phyloP scores from a whole-genome alignment of 371 early-diverging fungal genomes.

The Syncephalis fuscata region DNA sequence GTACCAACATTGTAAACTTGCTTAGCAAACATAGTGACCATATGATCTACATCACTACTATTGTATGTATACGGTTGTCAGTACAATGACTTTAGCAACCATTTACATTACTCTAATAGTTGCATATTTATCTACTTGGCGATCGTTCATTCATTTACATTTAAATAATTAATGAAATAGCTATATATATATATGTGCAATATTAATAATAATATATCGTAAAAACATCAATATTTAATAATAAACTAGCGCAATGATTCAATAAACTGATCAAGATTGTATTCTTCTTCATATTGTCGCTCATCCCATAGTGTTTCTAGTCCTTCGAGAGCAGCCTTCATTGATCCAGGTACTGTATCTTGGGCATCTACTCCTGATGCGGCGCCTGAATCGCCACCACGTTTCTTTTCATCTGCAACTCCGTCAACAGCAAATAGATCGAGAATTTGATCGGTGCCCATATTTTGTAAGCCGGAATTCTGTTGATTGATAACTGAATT shows the following conservation, averaged over 20 bases:
- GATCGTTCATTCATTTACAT: no score
- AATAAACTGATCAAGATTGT: conserved; percentile 66
- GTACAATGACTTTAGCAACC: no score
- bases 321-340: conserved; percentile 71
- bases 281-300: conserved; percentile 85
- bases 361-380: conserved; percentile 2
- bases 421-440: conserved; percentile 67
- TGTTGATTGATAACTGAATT: conserved; percentile 95
- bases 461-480: conserved; percentile 78
- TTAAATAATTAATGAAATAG: no score
- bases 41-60: no score
- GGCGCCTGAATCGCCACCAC: conserved; percentile 5
- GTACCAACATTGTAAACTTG: no score
- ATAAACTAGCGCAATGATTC: neutral
- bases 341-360: conserved; percentile 18
- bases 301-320: conserved; percentile 86
- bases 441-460: conserved; percentile 90
- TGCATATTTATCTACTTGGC: no score
- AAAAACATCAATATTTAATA: no score
- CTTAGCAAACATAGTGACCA: no score
- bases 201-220: no score
- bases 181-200: no score
- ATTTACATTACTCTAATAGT: no score
- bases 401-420: conserved; percentile 14
- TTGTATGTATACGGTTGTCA: no score